These are phyloP conservation scores for Clitopilus passeckerianus DNA, from an alignment of 768 basidiomycete species.

Conservation along the genomic window DNA sequence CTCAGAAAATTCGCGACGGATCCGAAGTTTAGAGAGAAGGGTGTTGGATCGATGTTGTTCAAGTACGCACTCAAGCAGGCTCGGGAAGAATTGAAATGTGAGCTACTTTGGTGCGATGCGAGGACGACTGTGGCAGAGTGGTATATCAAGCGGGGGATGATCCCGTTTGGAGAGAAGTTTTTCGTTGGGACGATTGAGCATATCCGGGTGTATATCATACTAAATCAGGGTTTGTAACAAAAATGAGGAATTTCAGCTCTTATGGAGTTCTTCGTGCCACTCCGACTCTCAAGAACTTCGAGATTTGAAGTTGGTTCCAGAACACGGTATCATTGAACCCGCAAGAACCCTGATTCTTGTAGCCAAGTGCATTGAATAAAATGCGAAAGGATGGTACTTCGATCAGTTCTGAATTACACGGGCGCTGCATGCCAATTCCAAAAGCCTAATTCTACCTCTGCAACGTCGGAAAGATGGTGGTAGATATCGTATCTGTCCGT, in stretches of 20 bases:
- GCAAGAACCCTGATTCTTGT: too few relatives aligned
- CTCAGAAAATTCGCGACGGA: constrained; percentile 60
- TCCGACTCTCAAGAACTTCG: too few relatives aligned
- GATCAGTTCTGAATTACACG: too few relatives aligned
- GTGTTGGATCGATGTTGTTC: constrained; percentile 46
- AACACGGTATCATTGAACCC: too few relatives aligned
- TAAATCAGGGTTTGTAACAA: background rate
- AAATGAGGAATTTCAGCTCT: too few relatives aligned
- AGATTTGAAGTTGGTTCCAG: too few relatives aligned
- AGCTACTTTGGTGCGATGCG: constrained; percentile 53
- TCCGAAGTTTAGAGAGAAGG: constrained; percentile 39
- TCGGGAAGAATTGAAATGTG: constrained; percentile 29
- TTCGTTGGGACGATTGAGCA: constrained; percentile 49
- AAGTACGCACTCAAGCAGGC: constrained; percentile 22
- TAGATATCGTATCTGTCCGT: background rate
- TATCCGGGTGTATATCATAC: constrained; percentile 34
- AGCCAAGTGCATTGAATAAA: background rate
- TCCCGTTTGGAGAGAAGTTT: constrained; percentile 43
- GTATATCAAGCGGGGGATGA: constrained; percentile 48
- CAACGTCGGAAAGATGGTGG: background rate
- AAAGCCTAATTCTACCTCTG: too few relatives aligned
- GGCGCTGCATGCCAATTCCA: too few relatives aligned
- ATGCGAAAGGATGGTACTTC: too few relatives aligned
- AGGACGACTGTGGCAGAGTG: constrained; percentile 26
- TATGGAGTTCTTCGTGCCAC: too few relatives aligned